phyloP scores from a whole-genome alignment of 805 yeast species.

The Candida namnaoensis region DNA sequence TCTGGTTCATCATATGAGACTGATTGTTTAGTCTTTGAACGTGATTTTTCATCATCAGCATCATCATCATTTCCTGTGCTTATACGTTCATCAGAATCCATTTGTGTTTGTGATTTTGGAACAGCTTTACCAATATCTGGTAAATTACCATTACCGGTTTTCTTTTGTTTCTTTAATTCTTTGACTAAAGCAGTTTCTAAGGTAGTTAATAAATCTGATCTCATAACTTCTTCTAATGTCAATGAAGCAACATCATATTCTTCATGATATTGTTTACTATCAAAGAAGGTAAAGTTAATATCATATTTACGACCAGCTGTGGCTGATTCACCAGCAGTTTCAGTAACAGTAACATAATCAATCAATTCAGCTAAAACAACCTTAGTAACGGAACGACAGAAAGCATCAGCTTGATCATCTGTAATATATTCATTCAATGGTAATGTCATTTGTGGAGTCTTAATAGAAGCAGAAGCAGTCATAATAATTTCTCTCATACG shows the following conservation, averaged over 20 bases:
- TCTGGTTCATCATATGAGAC: slow-evolving; percentile 93
- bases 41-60: slow-evolving; percentile 54
- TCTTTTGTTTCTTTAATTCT: slow-evolving; percentile 78
- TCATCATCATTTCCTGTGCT: slow-evolving; percentile 41
- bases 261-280: slow-evolving; percentile 64
- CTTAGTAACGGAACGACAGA: slow-evolving; percentile 83
- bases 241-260: slow-evolving; percentile 85
- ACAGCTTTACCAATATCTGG: slow-evolving; percentile 68
- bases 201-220: slow-evolving; percentile 53
- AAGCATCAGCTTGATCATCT: slow-evolving; percentile 84
- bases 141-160: slow-evolving; percentile 35
- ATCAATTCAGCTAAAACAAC: slow-evolving; percentile 84
- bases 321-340: slow-evolving; percentile 65
- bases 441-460: slow-evolving; percentile 98
- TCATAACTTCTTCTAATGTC: slow-evolving; percentile 64
- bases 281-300: slow-evolving; percentile 68
- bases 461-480: slow-evolving; percentile 94
- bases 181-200: slow-evolving; percentile 69
- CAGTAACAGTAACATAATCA: slow-evolving; percentile 78
- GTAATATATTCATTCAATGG: slow-evolving; percentile 75
- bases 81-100: slow-evolving; percentile 19
- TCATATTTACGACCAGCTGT: slow-evolving; percentile 59
- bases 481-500: slow-evolving; percentile 99
- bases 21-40: slow-evolving; percentile 67
- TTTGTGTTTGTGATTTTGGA: slow-evolving; percentile 37